phyloP scores from a whole-genome alignment of 768 basidiomycete genomes.

The Cubamyces sp. region DNA sequence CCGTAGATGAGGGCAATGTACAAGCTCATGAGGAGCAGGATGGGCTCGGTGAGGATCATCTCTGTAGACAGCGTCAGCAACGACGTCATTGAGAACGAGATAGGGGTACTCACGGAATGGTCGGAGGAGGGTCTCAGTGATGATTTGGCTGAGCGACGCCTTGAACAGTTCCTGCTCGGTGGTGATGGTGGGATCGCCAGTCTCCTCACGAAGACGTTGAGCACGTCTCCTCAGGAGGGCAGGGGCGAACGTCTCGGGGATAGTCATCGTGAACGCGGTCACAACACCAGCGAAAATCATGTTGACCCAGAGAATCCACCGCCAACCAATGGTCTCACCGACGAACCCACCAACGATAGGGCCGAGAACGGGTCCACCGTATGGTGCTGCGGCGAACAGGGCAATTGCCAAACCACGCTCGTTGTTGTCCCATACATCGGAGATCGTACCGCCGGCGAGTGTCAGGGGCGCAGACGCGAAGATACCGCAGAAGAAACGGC shows the following conservation, averaged over 20 bases:
- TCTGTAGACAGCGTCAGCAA: conserved; percentile 19
- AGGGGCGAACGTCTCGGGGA: conserved; percentile 55
- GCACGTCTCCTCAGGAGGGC: conserved; percentile 45
- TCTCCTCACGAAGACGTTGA: conserved; percentile 41
- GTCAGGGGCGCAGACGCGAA: conserved; percentile 44
- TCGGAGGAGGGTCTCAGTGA: conserved; percentile 44
- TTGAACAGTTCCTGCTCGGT: conserved; percentile 48
- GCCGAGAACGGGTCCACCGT: conserved; percentile 51
- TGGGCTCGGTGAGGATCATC: conserved; percentile 50
- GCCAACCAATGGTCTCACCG: conserved; percentile 44
- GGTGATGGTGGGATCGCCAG: conserved; percentile 39
- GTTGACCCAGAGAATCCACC: conserved; percentile 45
- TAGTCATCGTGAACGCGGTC: conserved; percentile 31
- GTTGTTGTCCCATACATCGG: conserved; percentile 43
- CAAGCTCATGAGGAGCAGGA: conserved; percentile 48
- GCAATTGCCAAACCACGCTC: conserved; percentile 46
- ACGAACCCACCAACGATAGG: conserved; percentile 57
- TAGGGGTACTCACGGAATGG: conserved; percentile 40
- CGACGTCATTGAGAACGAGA: not conserved
- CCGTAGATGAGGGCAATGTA: conserved; percentile 50
- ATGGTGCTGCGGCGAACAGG: conserved; percentile 46
- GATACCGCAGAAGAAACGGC: conserved; percentile 46
- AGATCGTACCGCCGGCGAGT: conserved; percentile 40
- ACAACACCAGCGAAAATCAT: conserved; percentile 46
- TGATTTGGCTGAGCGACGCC: conserved; percentile 39